Base-by-base conservation (phyloP, 768 basidiomycete species). In the Krasilnikovozyma curviuscula region DNA sequence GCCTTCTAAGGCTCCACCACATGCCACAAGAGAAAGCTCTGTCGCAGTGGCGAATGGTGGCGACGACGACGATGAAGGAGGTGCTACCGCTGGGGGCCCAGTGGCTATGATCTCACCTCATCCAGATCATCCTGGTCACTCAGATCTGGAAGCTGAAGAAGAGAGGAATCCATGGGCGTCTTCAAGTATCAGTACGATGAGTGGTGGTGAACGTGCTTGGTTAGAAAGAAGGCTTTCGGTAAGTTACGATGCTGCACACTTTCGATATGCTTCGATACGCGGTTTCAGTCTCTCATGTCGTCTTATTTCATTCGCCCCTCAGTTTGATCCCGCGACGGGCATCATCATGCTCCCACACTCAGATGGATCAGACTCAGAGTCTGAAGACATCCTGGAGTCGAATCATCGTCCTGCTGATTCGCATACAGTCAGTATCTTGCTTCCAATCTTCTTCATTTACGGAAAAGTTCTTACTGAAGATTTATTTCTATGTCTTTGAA, bases 321-420 rank as follows among this genome's bases (percentile, higher is more conserved):
- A 82, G 64, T 89, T 78, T 54, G 84, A 88, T 59, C 78, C 76
- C 42, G 83, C 76, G 5, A 81, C 81, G 3, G 86, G 86, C 1
- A 82, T 88, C 30, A 89, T 89, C 54, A 79, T 79, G 71, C 66
- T 89, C 3, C 83, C 85, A 0, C 83, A 86, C 31, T 72, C 76
- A 53, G 63, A 59, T 40, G 73, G 69, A 24, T 71, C 73, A 54
- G 54, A 57, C 57, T 28, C 85, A 0, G 83, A 86, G 32, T 72
- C 76, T 54, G 63, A 59, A 37, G 73, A 69, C 27, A 71, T 37
- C 4, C 35, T 23, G 24, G 35, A 39, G 25, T 16, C n/a, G 7
- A 16, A 18, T 38, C 27, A 39, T n/a, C 7, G 23, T 37, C 19
- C 10, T 21, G 30, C 5, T 45, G 13, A 23, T 16, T 12, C 4